A percentile compares a stretch with the other conserved stretches of the same genome.
Evolutionary conservation across 2,329 filamentous ascomycete genomes (phyloP).

Genomic region (Kalmusia sp.): DNA sequence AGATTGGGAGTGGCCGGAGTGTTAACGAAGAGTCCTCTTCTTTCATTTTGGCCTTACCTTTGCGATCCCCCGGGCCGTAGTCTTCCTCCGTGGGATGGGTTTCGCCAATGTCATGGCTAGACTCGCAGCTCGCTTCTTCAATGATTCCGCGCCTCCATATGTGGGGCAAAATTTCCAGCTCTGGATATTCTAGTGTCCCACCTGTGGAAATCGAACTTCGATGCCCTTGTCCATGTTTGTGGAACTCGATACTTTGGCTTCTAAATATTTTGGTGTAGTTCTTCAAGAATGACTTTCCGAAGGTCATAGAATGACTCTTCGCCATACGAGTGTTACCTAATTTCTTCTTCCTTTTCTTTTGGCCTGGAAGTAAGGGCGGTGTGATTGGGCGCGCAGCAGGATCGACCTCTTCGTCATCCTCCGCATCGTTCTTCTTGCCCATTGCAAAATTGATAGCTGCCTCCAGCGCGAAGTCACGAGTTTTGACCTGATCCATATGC

Average conservation of each 20-base stretch:
- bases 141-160: slow-evolving; percentile 32
- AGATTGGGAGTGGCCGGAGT: slow-evolving; percentile 29
- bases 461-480: slow-evolving; percentile 53
- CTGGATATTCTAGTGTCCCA: slow-evolving; percentile 54
- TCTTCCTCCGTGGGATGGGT: not conserved
- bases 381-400: slow-evolving; percentile 29
- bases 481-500: slow-evolving; percentile 45
- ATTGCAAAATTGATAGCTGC: slow-evolving; percentile 34
- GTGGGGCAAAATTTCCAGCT: slow-evolving; percentile 55
- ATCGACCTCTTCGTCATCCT: slow-evolving; percentile 32
- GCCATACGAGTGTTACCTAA: slow-evolving; percentile 70
- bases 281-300: slow-evolving; percentile 49
- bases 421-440: slow-evolving; percentile 15
- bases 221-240: slow-evolving; percentile 51
- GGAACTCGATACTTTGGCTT: slow-evolving; percentile 47
- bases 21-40: slow-evolving; percentile 32
- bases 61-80: slow-evolving; percentile 11
- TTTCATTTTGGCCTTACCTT: slow-evolving; percentile 19
- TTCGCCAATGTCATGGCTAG: not conserved
- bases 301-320: slow-evolving; percentile 58
- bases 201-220: slow-evolving; percentile 51
- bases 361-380: slow-evolving; percentile 24
- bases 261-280: slow-evolving; percentile 55
- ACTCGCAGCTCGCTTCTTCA: slow-evolving; percentile 14
- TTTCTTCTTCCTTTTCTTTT: slow-evolving; percentile 60